Base-by-base conservation (phyloP, 139 green algal genomes). In the Tetratostichococcus sp. region DNA sequence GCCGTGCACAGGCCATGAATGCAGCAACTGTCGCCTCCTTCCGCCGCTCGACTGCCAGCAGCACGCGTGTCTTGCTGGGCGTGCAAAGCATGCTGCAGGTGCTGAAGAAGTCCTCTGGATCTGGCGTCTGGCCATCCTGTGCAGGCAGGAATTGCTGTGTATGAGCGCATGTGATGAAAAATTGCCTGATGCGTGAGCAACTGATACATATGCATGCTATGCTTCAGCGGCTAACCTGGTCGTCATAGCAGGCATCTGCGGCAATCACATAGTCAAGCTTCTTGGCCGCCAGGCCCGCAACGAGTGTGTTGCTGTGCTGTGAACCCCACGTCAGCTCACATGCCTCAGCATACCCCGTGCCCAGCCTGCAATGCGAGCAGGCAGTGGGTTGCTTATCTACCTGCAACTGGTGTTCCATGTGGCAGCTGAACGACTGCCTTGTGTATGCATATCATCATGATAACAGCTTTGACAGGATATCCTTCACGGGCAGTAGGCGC, bases 211-310 rank as follows among this genome's bases (percentile, higher is more conserved):
- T n/a, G n/a, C n/a, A n/a, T n/a, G 39, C 39, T 6, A 21, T 21
- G 39, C 39, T 21, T 6, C 39, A 50, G 6, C 39, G 11, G 6
- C 33, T 2, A 59, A 66, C 72, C 62, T 66, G 33, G 33, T 86
- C 81, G 22, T 82, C 43, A 58, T 86, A 86, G 33, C 81, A 84
- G 34, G 72, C 78, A 71, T 85, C 80, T 26, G 81, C 73, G 1
- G 81, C 77, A 4, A 86, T 8, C 30, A 84, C 78, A 1, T 79
- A 65, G 68, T 84, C 81, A 1, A 71, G 16, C 0, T 58, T 62
- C 6, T 39, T 65, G 25, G 50, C 71, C 4, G 76, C 70, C 50
- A 84, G 65, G 26, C 6, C 28, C 14, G n/a, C 30, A 21, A 84
- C 71, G 0, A 30, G 16, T 0, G 75, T 28, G 70, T 80, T 76